Percentiles rank a stretch among this genome's conserved stretches.
Conservation (phyloP, 306 rosid genomes). For the Prosopis cineraria region DNA sequence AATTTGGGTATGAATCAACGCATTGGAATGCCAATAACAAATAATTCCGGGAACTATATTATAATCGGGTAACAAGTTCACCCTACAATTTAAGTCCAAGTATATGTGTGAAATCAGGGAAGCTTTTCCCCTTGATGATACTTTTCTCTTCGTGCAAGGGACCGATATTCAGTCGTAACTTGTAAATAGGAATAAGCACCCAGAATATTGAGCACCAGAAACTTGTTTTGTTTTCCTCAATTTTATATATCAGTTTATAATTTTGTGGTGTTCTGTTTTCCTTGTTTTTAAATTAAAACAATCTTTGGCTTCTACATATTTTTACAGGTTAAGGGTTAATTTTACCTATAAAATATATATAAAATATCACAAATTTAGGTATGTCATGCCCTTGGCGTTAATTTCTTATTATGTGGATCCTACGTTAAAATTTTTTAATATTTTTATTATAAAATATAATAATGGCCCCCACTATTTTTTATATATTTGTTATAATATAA, state of each 20-base stretch:
- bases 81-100: background rate
- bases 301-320: too few relatives aligned
- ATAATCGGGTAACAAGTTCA: background rate
- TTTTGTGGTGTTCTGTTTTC: background rate
- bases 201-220: background rate
- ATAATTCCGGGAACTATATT: background rate
- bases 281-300: background rate
- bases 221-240: background rate
- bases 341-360: too few relatives aligned
- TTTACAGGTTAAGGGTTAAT: too few relatives aligned
- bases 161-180: background rate
- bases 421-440: too few relatives aligned
- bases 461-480: too few relatives aligned
- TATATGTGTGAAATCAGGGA: background rate
- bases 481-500: too few relatives aligned
- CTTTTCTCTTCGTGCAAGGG: constrained; percentile 4
- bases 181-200: background rate
- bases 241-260: too few relatives aligned
- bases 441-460: too few relatives aligned
- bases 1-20: background rate
- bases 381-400: too few relatives aligned
- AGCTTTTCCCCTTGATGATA: too few relatives aligned
- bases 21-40: background rate
- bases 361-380: too few relatives aligned
- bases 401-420: too few relatives aligned